These are phyloP conservation scores for Pseudogymnoascus sp. DNA, from an alignment of 2,329 filamentous ascomycete species.

Conservation along the genomic window DNA sequence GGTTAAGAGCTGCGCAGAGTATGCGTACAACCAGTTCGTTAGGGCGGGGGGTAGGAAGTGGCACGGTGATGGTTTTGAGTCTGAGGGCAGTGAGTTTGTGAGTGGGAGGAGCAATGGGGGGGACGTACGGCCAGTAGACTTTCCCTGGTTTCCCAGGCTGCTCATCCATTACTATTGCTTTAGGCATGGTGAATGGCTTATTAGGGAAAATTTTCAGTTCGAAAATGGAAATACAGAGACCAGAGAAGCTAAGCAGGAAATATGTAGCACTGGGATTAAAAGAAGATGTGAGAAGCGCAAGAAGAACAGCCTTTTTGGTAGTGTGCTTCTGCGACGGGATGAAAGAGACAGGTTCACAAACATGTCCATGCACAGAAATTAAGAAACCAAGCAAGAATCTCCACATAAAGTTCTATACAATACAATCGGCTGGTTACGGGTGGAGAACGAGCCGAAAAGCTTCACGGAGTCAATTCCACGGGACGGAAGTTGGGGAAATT, in stretches of 20 bases:
- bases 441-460: neutral
- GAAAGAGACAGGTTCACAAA: neutral
- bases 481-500: neutral
- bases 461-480: neutral
- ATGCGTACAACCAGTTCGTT: slow-evolving; percentile 67
- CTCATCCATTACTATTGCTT: slow-evolving; percentile 42
- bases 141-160: slow-evolving; percentile 76
- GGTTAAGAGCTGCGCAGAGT: slow-evolving; percentile 74
- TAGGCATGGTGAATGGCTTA: slow-evolving; percentile 20
- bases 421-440: neutral
- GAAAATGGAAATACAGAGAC: neutral
- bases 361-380: neutral
- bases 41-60: slow-evolving; percentile 53
- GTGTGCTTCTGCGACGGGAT: too few species aligned
- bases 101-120: slow-evolving; percentile 2
- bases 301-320: neutral
- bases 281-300: neutral
- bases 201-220: neutral
- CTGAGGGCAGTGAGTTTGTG: slow-evolving; percentile 27
- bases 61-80: slow-evolving; percentile 50
- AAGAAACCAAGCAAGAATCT: neutral
- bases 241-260: neutral
- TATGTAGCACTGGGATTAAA: neutral
- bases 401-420: neutral
- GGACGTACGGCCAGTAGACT: slow-evolving; percentile 69